Evolutionary conservation across 768 basidiomycete genomes (phyloP), one percentile per base, ranked within the genome.

Genomic region (Kwoniella mangroviensis): DNA sequence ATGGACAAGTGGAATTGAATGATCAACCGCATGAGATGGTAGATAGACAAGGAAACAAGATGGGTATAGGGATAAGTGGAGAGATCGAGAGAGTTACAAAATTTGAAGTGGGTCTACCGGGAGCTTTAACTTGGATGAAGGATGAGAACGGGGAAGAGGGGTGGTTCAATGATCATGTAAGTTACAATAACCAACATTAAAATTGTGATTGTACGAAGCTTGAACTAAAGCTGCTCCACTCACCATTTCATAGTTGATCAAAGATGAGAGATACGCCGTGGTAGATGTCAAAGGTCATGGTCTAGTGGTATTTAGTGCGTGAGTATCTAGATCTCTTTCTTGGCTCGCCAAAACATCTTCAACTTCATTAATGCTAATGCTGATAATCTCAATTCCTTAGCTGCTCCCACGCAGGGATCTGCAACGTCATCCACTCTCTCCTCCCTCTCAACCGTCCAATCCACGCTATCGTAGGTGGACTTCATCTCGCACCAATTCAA

Each of bases 241-340:
- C 2, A 51, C 3, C 26, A 45, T 57, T 6, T 22, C 41, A 63
- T 62, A 93, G 91, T 86, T 90, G 59, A 88, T 94, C 72, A 88
- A 90, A 88, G 92, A 93, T 73, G 93, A 94, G 78, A 86, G 93
- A 24, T 94, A 93, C 77, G 88, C 87, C 58, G 89, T 85, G 0
- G 83, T 93, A 26, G 91, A 93, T 80, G 90, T 94, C 0, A 85
- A 85, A n/a, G 92, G 90, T 9, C 93, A 92, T 78, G 92, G 92
- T 1, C 82, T 93, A 63, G 87, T 93, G 24, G 86, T 94, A 65
- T 92, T 94, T 82, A 92, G 91, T 84, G 89, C 93, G 90, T 92
- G 69, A 81, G 91, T 86, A 28, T n/a, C n/a, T 5, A 28, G 28
- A 28, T 28, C 28, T 28, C 28, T 28, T 28, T 28, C 28, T 28